phyloP scores from a whole-genome alignment of 176 grass and related monocot species.

The Hsuehochloa calcarea region DNA sequence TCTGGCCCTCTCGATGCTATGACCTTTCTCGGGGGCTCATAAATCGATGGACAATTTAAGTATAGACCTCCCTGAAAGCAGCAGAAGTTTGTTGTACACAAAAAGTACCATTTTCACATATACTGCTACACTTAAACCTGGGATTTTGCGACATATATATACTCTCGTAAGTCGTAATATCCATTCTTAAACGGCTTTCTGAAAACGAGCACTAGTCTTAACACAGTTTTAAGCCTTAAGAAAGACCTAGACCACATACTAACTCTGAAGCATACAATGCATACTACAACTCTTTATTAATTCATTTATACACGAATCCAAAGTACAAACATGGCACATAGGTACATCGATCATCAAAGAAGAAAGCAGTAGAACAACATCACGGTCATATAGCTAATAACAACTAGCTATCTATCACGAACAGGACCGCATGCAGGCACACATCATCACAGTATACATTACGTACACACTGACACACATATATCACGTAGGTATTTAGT shows the following conservation, averaged over 20 bases:
- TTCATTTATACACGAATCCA: neutral
- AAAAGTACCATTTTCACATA: neutral
- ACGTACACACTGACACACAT: neutral
- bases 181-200: neutral
- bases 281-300: neutral
- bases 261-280: neutral
- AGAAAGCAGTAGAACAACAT: neutral
- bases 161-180: neutral
- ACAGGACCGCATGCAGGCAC: neutral
- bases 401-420: neutral
- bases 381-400: neutral
- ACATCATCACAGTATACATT: neutral
- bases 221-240: neutral
- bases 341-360: neutral
- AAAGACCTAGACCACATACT: neutral
- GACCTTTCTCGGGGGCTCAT: neutral
- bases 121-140: neutral
- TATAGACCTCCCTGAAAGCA: neutral
- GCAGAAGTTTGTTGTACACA: neutral
- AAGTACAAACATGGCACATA: neutral
- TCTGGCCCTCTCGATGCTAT: too few species aligned
- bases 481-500: neutral
- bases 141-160: neutral
- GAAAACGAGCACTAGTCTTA: neutral
- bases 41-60: neutral